phyloP scores from a whole-genome alignment of 2,329 filamentous ascomycete species.

The Arthroderma sp. region DNA sequence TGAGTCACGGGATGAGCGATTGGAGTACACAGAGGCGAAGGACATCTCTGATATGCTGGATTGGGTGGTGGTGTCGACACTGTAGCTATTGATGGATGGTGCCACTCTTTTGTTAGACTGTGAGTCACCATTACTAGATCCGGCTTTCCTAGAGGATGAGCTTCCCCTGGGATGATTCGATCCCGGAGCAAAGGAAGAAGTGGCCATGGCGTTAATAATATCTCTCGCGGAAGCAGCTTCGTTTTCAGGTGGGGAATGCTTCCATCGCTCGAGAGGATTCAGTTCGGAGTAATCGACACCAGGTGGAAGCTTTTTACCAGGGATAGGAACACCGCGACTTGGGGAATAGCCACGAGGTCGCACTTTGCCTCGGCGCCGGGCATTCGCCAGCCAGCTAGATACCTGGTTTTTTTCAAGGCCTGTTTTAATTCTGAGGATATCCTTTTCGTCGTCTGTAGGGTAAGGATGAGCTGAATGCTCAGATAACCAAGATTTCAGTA shows the following conservation, averaged over 20 bases:
- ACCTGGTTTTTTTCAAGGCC: slow-evolving; percentile 75
- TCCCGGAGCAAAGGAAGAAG: slow-evolving; percentile 24
- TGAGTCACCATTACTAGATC: slow-evolving; percentile 39
- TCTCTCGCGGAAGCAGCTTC: slow-evolving; percentile 52
- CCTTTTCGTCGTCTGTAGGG: slow-evolving; percentile 76
- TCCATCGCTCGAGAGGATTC: slow-evolving; percentile 56
- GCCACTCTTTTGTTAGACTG: slow-evolving; percentile 40
- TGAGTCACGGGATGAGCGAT: slow-evolving; percentile 42
- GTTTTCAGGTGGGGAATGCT: slow-evolving; percentile 55
- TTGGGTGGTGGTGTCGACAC: slow-evolving; percentile 39
- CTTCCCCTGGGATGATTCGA: slow-evolving; percentile 19
- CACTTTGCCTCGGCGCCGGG: slow-evolving; percentile 68
- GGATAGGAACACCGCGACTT: slow-evolving; percentile 61
- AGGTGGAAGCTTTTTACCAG: slow-evolving; percentile 44
- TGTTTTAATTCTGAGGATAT: slow-evolving; percentile 62
- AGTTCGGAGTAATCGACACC: slow-evolving; percentile 35
- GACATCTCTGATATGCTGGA: slow-evolving; percentile 43
- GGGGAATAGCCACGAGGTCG: slow-evolving; percentile 58
- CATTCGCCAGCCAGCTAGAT: slow-evolving; percentile 85
- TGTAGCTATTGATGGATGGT: slow-evolving; percentile 41
- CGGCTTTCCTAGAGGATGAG: slow-evolving; percentile 25
- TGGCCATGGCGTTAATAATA: slow-evolving; percentile 48
- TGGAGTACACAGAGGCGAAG: slow-evolving; percentile 43
- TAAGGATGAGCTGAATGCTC: slow-evolving; percentile 74
- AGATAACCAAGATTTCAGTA: slow-evolving; percentile 73